Conservation (phyloP, 345 rosid genomes). For the Euphorbia lathyris region DNA sequence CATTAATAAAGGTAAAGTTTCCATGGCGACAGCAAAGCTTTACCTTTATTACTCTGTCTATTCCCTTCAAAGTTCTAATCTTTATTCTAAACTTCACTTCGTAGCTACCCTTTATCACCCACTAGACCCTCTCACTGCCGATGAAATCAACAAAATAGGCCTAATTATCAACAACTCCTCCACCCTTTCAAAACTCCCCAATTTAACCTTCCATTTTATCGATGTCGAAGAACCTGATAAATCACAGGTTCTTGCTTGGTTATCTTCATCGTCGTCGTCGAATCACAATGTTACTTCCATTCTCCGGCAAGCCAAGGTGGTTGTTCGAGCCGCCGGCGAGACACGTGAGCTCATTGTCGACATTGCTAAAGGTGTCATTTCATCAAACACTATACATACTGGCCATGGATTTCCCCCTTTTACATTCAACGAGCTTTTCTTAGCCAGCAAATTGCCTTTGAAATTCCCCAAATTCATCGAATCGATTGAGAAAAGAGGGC, state of each 20-base stretch:
- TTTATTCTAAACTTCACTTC: slow-evolving; percentile 30
- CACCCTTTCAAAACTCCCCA: slow-evolving; percentile 30
- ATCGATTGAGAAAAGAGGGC: slow-evolving; percentile 39
- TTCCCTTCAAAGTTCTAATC: slow-evolving; percentile 25
- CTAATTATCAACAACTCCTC: slow-evolving; percentile 44
- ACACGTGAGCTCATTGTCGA: slow-evolving; percentile 57
- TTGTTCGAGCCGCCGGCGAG: slow-evolving; percentile 45
- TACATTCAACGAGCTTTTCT: slow-evolving; percentile 46
- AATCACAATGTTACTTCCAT: slow-evolving; percentile 7
- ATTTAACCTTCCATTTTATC: slow-evolving; percentile 57
- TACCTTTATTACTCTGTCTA: too few species aligned
- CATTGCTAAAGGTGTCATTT: slow-evolving; percentile 30
- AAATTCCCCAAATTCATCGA: slow-evolving; percentile 40
- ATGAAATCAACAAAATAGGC: slow-evolving; percentile 53
- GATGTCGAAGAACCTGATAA: slow-evolving; percentile 78
- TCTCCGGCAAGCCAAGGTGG: slow-evolving; percentile 52
- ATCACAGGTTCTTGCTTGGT: slow-evolving; percentile 50
- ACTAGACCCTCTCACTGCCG: slow-evolving; percentile 55
- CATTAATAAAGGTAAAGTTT: too few species aligned
- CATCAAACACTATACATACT: slow-evolving; percentile 32
- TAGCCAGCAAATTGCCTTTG: slow-evolving; percentile 49
- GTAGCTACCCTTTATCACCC: slow-evolving; percentile 47
- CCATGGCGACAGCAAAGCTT: too few species aligned
- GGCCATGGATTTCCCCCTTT: slow-evolving; percentile 66
- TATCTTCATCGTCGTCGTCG: too few species aligned